Percentiles rank a stretch among this genome's conserved stretches.
Evolutionary conservation across 2,329 filamentous ascomycete species (phyloP).

Genomic region (Pestalotiopsis sp.): DNA sequence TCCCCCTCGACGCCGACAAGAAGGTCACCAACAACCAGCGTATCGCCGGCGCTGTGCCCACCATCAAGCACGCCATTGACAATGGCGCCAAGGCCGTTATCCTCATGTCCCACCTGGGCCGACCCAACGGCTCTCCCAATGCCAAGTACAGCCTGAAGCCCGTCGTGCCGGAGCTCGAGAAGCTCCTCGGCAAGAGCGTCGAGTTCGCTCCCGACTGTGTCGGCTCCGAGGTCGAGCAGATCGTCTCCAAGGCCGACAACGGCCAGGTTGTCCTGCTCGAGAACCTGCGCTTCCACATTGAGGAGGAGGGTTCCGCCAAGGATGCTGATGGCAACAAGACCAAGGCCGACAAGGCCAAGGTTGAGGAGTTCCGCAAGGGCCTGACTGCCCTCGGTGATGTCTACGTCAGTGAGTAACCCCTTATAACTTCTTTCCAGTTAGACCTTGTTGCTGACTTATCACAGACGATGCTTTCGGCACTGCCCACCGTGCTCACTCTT

Average conservation of each 20-base stretch:
- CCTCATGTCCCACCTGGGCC: conserved; percentile 98
- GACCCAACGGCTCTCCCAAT: conserved; percentile 87
- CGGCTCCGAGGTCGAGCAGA: conserved; percentile 85
- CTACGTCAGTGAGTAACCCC: conserved; percentile 78
- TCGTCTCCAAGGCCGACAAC: conserved; percentile 78
- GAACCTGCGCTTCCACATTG: conserved; percentile 97
- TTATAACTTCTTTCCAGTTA: neutral
- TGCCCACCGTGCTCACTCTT: conserved; percentile 96
- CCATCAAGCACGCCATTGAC: conserved; percentile 92
- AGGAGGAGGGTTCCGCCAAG: conserved; percentile 97
- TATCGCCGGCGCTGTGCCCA: conserved; percentile 92
- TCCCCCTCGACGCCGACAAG: conserved; percentile 89
- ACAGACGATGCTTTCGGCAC: conserved; percentile 97
- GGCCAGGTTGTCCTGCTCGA: conserved; percentile 90
- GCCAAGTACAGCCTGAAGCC: conserved; percentile 94
- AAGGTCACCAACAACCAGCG: conserved; percentile 98
- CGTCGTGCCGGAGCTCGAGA: conserved; percentile 88
- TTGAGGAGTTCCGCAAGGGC: conserved; percentile 92
- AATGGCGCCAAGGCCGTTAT: conserved; percentile 90
- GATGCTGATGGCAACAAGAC: conserved; percentile 94
- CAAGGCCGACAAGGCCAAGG: conserved; percentile 93
- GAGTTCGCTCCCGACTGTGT: conserved; percentile 90
- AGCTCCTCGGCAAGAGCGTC: conserved; percentile 82
- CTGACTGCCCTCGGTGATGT: conserved; percentile 93
- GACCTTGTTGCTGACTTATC: conserved; percentile 1